These are phyloP conservation scores for Isatis tinctoria DNA, from an alignment of 345 rosid genomes.

Conservation along the genomic window DNA sequence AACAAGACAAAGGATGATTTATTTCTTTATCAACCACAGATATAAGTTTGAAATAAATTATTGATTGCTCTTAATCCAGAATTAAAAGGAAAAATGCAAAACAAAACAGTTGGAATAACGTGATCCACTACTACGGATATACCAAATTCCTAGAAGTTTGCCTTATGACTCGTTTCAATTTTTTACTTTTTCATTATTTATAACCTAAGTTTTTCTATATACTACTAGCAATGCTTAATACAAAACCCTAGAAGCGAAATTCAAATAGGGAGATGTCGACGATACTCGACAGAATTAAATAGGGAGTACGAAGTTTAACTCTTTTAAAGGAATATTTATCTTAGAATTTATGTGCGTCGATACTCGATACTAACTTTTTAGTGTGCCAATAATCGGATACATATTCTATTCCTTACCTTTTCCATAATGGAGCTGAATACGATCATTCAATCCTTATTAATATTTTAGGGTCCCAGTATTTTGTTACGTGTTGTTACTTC, in stretches of 20 bases:
- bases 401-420: conserved; percentile 28
- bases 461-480: not conserved
- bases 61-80: not conserved
- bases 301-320: conserved; percentile 8
- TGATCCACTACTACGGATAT: not conserved
- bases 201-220: no score
- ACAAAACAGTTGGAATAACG: not conserved
- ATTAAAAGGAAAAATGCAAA: not conserved
- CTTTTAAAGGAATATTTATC: not conserved
- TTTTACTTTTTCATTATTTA: not conserved
- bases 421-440: conserved; percentile 23
- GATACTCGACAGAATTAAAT: no score
- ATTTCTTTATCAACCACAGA: no score
- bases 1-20: no score
- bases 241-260: no score
- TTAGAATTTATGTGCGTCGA: not conserved
- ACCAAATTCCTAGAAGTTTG: not conserved
- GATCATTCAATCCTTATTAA: conserved; percentile 2
- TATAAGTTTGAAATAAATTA: no score
- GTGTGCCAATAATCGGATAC: not conserved
- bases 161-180: not conserved
- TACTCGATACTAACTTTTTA: not conserved
- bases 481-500: not conserved
- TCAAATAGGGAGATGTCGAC: not conserved
- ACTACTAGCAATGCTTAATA: no score